Conservation (phyloP, 2,329 filamentous ascomycete genomes). For the Rhynchosporium graminicola region DNA sequence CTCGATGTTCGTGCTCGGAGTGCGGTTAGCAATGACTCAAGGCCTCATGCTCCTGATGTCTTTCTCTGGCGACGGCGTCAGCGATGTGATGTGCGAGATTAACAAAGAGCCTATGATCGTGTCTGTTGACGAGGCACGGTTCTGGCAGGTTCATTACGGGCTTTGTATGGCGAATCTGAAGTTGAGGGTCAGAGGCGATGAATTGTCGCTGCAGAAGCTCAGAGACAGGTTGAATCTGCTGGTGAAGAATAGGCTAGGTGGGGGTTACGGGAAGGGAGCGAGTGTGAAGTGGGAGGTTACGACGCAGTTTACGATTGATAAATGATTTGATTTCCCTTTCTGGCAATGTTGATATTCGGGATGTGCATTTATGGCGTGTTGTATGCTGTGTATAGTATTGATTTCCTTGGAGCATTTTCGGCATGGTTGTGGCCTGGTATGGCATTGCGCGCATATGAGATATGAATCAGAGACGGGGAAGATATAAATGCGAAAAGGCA, state of each 20-base stretch:
- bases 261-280: conserved; percentile 78
- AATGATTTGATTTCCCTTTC: conserved; percentile 15
- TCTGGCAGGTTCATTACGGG: conserved; percentile 99
- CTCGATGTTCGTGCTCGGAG: conserved; percentile 85
- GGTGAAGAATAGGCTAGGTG: conserved; percentile 82
- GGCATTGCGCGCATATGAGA: neutral
- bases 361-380: conserved; percentile 9
- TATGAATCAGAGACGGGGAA: no score
- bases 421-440: neutral
- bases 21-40: conserved; percentile 79
- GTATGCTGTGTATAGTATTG: neutral
- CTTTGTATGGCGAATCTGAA: conserved; percentile 95
- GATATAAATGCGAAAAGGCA: no score
- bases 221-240: conserved; percentile 75
- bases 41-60: conserved; percentile 97
- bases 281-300: conserved; percentile 92
- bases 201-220: conserved; percentile 70
- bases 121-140: conserved; percentile 84
- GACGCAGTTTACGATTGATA: conserved; percentile 62
- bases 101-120: conserved; percentile 75
- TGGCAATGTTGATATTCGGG: neutral
- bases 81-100: conserved; percentile 79
- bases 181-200: conserved; percentile 70
- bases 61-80: conserved; percentile 51
- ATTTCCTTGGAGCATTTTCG: neutral